A percentile compares a stretch with the other conserved stretches of the same genome.
These are phyloP conservation scores for Phaeosphaeriaceae sp. DNA, from an alignment of 2,329 filamentous ascomycete species.

Conservation along the genomic window DNA sequence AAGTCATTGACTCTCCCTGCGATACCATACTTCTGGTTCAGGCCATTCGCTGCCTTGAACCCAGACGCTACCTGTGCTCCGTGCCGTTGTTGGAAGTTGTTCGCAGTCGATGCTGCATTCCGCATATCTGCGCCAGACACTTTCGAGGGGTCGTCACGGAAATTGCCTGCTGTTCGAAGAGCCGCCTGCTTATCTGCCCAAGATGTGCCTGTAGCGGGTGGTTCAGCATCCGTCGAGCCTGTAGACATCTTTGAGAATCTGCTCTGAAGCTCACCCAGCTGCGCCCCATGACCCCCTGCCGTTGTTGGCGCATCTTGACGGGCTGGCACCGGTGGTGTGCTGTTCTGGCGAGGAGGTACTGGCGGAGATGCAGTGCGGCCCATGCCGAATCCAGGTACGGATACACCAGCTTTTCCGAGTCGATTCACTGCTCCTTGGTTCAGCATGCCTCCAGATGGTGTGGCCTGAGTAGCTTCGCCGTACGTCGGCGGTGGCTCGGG, in stretches of 20 bases:
- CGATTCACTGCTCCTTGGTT: slow-evolving; percentile 70
- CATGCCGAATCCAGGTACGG: slow-evolving; percentile 80
- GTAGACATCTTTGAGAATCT: slow-evolving; percentile 62
- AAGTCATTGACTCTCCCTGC: slow-evolving; percentile 58
- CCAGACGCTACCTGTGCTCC: slow-evolving; percentile 72
- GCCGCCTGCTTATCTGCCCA: slow-evolving; percentile 71
- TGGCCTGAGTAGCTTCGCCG: slow-evolving; percentile 47
- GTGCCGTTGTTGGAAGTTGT: slow-evolving; percentile 75
- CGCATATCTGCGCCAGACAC: slow-evolving; percentile 68
- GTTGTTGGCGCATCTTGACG: slow-evolving; percentile 27
- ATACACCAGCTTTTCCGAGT: slow-evolving; percentile 77
- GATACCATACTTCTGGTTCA: slow-evolving; percentile 70
- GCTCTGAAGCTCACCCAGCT: slow-evolving; percentile 72
- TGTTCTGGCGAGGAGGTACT: slow-evolving; percentile 45
- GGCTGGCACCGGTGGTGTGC: neutral
- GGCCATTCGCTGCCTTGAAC: slow-evolving; percentile 62
- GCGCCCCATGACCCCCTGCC: slow-evolving; percentile 41
- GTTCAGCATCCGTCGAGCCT: slow-evolving; percentile 35
- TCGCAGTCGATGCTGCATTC: slow-evolving; percentile 67
- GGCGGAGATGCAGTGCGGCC: slow-evolving; percentile 54
- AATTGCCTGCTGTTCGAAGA: slow-evolving; percentile 65
- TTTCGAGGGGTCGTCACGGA: slow-evolving; percentile 68
- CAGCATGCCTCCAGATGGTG: slow-evolving; percentile 50
- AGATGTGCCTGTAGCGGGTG: slow-evolving; percentile 62
- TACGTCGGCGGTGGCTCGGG: slow-evolving; percentile 59